A percentile compares a stretch with the other conserved stretches of the same genome.
Evolutionary conservation across 352 stramenopile genomes (phyloP).

Genomic region (Plasmopara muralis): DNA sequence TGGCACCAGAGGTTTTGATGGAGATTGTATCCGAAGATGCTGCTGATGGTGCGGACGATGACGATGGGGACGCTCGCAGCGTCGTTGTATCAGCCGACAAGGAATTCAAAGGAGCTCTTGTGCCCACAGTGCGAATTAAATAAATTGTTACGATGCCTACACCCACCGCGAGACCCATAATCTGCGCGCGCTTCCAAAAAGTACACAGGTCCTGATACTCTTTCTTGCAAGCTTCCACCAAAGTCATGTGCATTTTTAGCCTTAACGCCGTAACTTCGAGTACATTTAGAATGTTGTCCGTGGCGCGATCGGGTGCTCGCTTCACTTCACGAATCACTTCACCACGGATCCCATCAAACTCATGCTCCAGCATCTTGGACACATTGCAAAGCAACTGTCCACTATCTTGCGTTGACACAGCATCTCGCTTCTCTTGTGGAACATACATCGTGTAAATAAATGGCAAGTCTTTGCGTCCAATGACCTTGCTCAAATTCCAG

Average conservation of each 20-base stretch:
- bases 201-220: constrained; percentile 67
- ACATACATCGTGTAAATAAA: constrained; percentile 90
- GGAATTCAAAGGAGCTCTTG: constrained; percentile 17
- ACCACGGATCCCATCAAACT: constrained; percentile 79
- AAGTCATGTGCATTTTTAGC: constrained; percentile 80
- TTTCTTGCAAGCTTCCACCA: constrained; percentile 69
- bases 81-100: constrained; percentile 25
- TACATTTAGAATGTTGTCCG: constrained; percentile 76
- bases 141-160: constrained; percentile 68
- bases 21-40: neutral
- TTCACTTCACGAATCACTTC: constrained; percentile 83
- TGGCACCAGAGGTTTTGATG: constrained; percentile 5
- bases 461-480: constrained; percentile 77
- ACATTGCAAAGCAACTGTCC: constrained; percentile 25
- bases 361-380: constrained; percentile 74
- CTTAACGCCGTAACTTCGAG: constrained; percentile 72
- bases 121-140: constrained; percentile 63
- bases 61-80: constrained; percentile 5
- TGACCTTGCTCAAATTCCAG: constrained; percentile 87
- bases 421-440: constrained; percentile 44
- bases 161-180: constrained; percentile 46
- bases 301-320: constrained; percentile 71
- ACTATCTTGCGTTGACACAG: constrained; percentile 11
- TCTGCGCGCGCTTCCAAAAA: constrained; percentile 72
- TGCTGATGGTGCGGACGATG: constrained; percentile 1